Evolutionary conservation across 441 rosid genomes (phyloP).

Genomic region (Jatropha podagrica): DNA sequence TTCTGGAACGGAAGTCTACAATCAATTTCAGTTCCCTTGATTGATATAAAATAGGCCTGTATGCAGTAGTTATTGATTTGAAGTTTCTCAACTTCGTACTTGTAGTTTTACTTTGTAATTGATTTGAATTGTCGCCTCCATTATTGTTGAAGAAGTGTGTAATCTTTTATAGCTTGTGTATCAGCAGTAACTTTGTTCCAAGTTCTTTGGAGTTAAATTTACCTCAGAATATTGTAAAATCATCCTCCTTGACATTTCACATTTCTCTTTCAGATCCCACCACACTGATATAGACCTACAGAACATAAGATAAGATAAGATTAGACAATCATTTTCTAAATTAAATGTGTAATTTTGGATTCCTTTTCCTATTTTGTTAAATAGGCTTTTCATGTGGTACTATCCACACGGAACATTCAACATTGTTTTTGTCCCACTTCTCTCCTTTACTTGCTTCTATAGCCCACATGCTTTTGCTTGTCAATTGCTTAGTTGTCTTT

Average conservation of each 20-base stretch:
- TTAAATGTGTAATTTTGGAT: neutral
- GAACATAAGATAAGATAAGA: neutral
- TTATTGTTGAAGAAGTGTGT: neutral
- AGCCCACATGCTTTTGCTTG: neutral
- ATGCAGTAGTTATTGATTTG: conserved; percentile 3
- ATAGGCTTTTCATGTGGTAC: conserved; percentile 3
- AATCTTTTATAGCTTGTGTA: neutral
- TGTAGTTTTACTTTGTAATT: conserved; percentile 1
- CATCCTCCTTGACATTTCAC: neutral
- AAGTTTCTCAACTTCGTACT: conserved; percentile 42
- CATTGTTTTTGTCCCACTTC: neutral
- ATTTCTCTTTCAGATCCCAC: neutral
- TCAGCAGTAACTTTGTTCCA: neutral
- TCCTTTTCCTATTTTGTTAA: neutral
- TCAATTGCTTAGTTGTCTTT: conserved; percentile 1
- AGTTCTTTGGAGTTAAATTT: neutral
- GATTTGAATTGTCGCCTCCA: neutral
- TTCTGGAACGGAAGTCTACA: conserved; percentile 45
- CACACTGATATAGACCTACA: neutral
- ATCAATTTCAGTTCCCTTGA: conserved; percentile 66
- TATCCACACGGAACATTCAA: neutral
- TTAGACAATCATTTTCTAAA: neutral
- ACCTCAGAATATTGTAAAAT: neutral
- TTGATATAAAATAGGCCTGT: neutral
- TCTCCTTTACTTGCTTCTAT: neutral